phyloP scores from a whole-genome alignment of 2,329 filamentous ascomycete genomes.

The Pyrenophora graminea region DNA sequence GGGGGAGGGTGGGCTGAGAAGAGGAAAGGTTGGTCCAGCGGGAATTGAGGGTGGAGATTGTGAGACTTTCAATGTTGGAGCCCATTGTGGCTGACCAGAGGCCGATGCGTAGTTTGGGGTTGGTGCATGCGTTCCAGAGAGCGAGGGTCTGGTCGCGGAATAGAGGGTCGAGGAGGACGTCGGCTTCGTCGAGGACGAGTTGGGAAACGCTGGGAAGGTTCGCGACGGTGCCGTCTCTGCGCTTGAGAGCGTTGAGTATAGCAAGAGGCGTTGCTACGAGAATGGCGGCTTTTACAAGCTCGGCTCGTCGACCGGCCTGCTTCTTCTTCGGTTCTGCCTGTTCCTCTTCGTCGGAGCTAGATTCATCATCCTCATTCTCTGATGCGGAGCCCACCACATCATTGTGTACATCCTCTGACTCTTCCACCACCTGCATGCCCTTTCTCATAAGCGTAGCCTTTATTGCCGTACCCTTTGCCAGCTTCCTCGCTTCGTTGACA shows the following conservation, averaged over 20 bases:
- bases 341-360: conserved; percentile 45
- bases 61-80: conserved; percentile 83
- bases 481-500: conserved; percentile 75
- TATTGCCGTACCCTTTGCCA: conserved; percentile 75
- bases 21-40: conserved; percentile 37
- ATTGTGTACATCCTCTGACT: conserved; percentile 48
- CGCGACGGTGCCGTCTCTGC: conserved; percentile 51
- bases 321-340: conserved; percentile 38
- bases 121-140: conserved; percentile 80
- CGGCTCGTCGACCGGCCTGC: conserved; percentile 46
- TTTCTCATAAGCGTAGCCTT: conserved; percentile 83
- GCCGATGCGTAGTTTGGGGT: conserved; percentile 70
- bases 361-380: conserved; percentile 43
- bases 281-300: conserved; percentile 73
- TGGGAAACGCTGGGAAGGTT: conserved; percentile 70
- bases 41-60: conserved; percentile 62
- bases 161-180: conserved; percentile 87
- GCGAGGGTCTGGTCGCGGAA: conserved; percentile 87
- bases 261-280: conserved; percentile 79
- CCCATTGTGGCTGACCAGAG: conserved; percentile 98
- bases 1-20: conserved; percentile 47
- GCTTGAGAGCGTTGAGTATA: conserved; percentile 72
- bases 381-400: conserved; percentile 38
- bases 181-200: conserved; percentile 88
- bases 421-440: conserved; percentile 69